Percentiles rank a stretch among this genome's conserved stretches.
These are phyloP conservation scores for Mimosa bimucronata DNA, from an alignment of 306 rosid species.

Conservation along the genomic window DNA sequence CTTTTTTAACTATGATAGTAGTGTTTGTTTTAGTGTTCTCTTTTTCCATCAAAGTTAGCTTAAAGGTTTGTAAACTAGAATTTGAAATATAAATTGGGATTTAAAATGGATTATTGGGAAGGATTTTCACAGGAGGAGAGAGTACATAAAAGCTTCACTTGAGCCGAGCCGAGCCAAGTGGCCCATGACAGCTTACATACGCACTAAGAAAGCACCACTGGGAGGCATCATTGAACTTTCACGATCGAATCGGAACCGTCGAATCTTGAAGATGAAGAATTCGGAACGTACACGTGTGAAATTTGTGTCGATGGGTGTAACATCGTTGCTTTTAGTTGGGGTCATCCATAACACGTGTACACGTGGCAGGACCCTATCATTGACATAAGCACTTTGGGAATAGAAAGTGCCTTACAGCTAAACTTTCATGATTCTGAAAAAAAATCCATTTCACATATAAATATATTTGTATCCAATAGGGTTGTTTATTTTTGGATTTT, in stretches of 20 bases:
- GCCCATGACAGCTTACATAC: slow-evolving; percentile 49
- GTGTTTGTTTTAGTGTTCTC: no score
- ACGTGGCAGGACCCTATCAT: slow-evolving; percentile 59
- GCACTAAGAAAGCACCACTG: slow-evolving; percentile 46
- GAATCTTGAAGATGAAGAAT: background rate
- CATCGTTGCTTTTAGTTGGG: slow-evolving; percentile 42
- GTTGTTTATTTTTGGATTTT: background rate
- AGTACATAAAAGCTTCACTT: background rate
- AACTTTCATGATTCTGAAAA: background rate
- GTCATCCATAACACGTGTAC: slow-evolving; percentile 27
- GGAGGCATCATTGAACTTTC: slow-evolving; percentile 35
- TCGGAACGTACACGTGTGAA: slow-evolving; percentile 33
- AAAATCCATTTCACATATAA: background rate
- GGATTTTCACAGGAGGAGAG: no score
- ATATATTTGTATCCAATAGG: background rate
- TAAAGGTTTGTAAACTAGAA: no score
- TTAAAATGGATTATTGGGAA: no score
- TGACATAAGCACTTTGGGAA: slow-evolving; percentile 26
- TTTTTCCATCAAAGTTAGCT: no score
- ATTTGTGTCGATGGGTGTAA: background rate
- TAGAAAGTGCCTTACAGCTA: slow-evolving; percentile 34
- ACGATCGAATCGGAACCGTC: slow-evolving; percentile 38
- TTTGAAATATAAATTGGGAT: no score
- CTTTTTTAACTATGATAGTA: no score
- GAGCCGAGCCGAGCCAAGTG: slow-evolving; percentile 32